Evolutionary conservation across 1,284 basidiomycete species (phyloP).

Genomic region (Xerocomus minutiporus): DNA sequence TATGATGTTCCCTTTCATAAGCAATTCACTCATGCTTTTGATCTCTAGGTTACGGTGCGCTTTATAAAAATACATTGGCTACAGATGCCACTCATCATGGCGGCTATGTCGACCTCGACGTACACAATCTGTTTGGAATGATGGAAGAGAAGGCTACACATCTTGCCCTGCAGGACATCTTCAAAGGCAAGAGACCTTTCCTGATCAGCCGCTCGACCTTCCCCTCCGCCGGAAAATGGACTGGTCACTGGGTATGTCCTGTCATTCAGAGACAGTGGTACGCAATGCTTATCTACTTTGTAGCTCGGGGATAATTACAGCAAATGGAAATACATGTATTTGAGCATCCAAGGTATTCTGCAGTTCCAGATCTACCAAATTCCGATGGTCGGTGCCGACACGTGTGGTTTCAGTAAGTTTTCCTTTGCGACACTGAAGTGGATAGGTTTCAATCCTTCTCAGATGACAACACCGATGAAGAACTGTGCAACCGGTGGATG

Average conservation of each 20-base stretch:
- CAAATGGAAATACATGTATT: constrained; percentile 57
- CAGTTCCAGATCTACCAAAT: constrained; percentile 77
- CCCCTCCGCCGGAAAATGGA: constrained; percentile 60
- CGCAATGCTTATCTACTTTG: not conserved
- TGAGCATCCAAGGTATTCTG: constrained; percentile 61
- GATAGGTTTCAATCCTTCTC: constrained; percentile 7
- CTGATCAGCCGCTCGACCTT: constrained; percentile 46
- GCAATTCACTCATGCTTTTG: not conserved
- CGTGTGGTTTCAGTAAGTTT: constrained; percentile 57
- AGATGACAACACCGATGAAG: constrained; percentile 73
- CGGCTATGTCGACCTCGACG: constrained; percentile 36
- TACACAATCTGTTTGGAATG: constrained; percentile 42
- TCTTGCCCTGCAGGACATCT: constrained; percentile 31
- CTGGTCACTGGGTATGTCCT: constrained; percentile 51
- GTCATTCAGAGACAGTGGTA: not conserved
- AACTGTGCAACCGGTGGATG: constrained; percentile 82
- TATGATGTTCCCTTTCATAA: not conserved
- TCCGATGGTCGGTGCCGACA: constrained; percentile 74
- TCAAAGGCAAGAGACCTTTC: constrained; percentile 40
- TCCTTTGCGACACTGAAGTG: not conserved
- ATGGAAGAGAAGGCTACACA: constrained; percentile 39
- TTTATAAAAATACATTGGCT: constrained; percentile 32
- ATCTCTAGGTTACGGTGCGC: constrained; percentile 21
- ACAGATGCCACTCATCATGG: constrained; percentile 40
- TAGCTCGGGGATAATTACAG: constrained; percentile 72